Conservation (phyloP, 371 early-diverging fungal genomes). For the Mortierella sp. region DNA sequence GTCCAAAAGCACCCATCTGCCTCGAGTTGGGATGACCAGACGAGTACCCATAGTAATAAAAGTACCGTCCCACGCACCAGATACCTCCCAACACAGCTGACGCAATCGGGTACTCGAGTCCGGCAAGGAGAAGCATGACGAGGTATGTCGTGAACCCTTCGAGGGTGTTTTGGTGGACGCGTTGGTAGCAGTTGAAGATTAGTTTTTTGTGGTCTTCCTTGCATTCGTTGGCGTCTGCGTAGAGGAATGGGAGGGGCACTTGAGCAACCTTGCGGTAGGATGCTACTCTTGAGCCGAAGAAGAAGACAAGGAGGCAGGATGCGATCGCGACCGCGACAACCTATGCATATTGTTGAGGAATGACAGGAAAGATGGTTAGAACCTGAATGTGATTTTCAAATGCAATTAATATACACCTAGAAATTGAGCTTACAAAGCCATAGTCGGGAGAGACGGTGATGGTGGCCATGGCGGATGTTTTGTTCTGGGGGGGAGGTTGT, state of each 20-base stretch:
- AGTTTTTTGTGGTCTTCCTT: slow-evolving; percentile 70
- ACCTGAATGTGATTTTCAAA: background rate
- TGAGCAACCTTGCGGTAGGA: slow-evolving; percentile 69
- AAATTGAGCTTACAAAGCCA: slow-evolving; percentile 66
- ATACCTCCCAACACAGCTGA: slow-evolving; percentile 65
- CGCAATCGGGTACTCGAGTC: slow-evolving; percentile 66
- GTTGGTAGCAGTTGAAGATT: slow-evolving; percentile 78
- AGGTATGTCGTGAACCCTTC: slow-evolving; percentile 37
- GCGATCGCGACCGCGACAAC: slow-evolving; percentile 49
- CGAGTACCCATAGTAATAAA: slow-evolving; percentile 65
- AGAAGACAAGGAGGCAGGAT: slow-evolving; percentile 61
- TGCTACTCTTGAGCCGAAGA: slow-evolving; percentile 67
- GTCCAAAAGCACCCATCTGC: slow-evolving; percentile 24
- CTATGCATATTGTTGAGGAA: slow-evolving; percentile 30
- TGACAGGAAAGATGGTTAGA: background rate
- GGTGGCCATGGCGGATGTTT: slow-evolving; percentile 57
- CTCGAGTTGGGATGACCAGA: slow-evolving; percentile 65
- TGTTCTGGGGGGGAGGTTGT: background rate
- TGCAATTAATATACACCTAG: background rate
- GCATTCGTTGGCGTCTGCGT: slow-evolving; percentile 72
- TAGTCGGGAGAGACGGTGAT: slow-evolving; percentile 68
- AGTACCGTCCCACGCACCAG: slow-evolving; percentile 65
- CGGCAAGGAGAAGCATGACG: slow-evolving; percentile 61
- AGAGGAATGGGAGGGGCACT: slow-evolving; percentile 75
- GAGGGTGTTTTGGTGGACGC: slow-evolving; percentile 74